phyloP scores from a whole-genome alignment of 805 yeast genomes.

The Komagataella phaffii region DNA sequence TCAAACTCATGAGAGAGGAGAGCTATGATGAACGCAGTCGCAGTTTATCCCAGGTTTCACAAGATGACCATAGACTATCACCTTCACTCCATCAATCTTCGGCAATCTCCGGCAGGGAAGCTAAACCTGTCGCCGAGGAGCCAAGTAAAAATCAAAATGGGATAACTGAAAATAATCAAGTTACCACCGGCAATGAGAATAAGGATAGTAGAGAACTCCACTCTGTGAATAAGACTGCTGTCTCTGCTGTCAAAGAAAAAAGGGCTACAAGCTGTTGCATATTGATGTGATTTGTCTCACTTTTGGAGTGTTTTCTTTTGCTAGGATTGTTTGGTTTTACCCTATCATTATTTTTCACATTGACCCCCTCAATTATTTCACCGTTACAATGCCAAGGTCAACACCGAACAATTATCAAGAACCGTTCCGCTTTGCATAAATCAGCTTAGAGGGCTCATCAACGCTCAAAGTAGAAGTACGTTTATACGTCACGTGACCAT shows the following conservation, averaged over 20 bases:
- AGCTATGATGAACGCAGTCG: neutral
- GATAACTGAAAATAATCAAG: neutral
- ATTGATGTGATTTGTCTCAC: neutral
- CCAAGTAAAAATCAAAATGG: neutral
- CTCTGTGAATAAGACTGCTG: neutral
- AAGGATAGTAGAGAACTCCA: neutral
- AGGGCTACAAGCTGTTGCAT: neutral
- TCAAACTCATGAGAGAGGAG: neutral
- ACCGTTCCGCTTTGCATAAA: neutral
- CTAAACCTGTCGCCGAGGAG: neutral
- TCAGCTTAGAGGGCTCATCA: neutral
- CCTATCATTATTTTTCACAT: neutral
- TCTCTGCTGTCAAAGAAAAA: neutral
- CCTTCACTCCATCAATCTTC: neutral
- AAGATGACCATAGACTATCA: neutral
- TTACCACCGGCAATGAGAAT: neutral
- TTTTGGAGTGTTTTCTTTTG: neutral
- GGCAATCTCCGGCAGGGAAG: neutral
- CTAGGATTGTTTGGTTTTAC: neutral
- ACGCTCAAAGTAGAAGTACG: too few relatives aligned
- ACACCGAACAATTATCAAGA: neutral
- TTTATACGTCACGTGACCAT: too few relatives aligned
- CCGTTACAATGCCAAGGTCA: neutral
- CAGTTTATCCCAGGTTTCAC: neutral
- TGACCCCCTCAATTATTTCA: neutral